Conservation (phyloP, 208 protist species). For the Trypanosoma platydactyli region DNA sequence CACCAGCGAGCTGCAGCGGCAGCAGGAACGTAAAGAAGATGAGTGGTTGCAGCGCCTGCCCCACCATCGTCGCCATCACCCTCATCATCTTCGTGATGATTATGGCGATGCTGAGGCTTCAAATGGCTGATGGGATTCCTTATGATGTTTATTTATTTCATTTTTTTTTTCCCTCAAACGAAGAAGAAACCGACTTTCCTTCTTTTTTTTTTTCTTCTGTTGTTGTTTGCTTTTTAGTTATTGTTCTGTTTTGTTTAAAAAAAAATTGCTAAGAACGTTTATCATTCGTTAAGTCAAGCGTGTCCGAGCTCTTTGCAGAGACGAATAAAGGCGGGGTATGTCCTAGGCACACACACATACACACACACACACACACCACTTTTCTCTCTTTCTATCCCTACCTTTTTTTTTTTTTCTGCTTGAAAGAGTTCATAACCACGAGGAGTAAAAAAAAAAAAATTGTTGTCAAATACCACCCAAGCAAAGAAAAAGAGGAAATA, state of each 20-base stretch:
- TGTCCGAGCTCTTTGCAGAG: too few species aligned
- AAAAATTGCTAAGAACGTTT: constrained; percentile 7
- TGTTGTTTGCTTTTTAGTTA: background rate
- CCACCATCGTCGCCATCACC: too few species aligned
- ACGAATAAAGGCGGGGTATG: background rate
- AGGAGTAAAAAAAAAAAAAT: background rate
- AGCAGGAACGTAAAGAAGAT: background rate
- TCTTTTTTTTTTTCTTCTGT: constrained; percentile 5
- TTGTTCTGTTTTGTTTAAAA: constrained; percentile 2
- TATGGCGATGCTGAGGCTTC: too few species aligned
- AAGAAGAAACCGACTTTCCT: constrained; percentile 7
- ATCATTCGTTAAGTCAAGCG: too few species aligned
- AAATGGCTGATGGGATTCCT: too few species aligned
- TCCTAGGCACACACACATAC: too few species aligned
- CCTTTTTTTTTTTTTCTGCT: constrained; percentile 15
- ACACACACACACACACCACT: too few species aligned
- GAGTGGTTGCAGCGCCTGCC: too few species aligned
- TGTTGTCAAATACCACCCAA: background rate
- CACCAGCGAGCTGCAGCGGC: too few species aligned
- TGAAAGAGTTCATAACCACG: background rate
- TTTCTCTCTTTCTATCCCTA: background rate
- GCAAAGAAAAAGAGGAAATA: background rate
- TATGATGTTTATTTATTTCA: constrained; percentile 2
- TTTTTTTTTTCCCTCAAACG: constrained; percentile 12
- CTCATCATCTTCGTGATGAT: too few species aligned